A percentile compares a stretch with the other conserved stretches of the same genome.
Evolutionary conservation across 2,329 filamentous ascomycete species (phyloP).

Genomic region (Ambrosiella xylebori): DNA sequence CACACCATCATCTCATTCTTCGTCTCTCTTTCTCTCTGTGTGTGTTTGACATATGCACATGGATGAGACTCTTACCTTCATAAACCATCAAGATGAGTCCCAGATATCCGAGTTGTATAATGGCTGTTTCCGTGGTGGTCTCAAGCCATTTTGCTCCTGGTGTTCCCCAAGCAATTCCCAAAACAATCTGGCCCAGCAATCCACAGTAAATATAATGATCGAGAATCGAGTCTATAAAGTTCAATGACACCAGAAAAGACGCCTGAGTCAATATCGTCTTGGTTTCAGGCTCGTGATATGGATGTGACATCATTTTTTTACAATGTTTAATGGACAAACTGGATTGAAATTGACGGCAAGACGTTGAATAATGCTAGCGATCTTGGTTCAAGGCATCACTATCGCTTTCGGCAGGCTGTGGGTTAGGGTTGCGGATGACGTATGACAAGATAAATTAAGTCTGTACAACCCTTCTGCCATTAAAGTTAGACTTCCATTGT

Average conservation of each 20-base stretch:
- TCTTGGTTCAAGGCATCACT: no score
- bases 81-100: constrained; percentile 57
- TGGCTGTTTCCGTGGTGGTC: constrained; percentile 30
- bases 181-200: constrained; percentile 51
- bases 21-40: no score
- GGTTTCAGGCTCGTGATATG: background rate
- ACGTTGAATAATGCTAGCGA: no score
- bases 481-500: no score
- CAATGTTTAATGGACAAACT: no score
- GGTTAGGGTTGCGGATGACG: no score
- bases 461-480: no score
- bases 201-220: constrained; percentile 50
- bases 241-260: constrained; percentile 46
- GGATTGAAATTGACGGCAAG: no score
- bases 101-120: constrained; percentile 53
- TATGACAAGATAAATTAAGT: no score
- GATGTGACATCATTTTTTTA: background rate
- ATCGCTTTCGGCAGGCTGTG: no score
- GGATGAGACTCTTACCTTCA: constrained; percentile 30
- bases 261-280: constrained; percentile 17
- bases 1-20: background rate
- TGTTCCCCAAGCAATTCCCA: constrained; percentile 53
- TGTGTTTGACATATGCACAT: no score
- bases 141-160: constrained; percentile 47
- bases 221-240: constrained; percentile 37